These are phyloP conservation scores for Metschnikowia anglica DNA, from an alignment of 805 yeast species.

Conservation along the genomic window DNA sequence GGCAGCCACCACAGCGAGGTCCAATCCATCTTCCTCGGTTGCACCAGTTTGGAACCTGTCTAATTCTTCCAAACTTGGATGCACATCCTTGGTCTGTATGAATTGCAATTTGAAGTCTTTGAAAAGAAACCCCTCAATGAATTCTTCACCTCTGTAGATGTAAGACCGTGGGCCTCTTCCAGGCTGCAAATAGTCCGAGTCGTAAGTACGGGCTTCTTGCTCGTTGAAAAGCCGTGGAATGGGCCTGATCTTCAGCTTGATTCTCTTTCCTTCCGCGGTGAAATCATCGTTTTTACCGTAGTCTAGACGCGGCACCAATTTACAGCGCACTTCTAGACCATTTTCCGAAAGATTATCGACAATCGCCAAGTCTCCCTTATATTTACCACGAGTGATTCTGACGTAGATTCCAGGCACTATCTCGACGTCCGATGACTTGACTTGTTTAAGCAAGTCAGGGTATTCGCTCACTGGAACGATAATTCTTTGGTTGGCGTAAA, in stretches of 20 bases:
- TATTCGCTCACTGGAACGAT: slow-evolving; percentile 94
- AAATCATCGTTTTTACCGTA: slow-evolving; percentile 67
- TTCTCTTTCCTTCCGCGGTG: slow-evolving; percentile 45
- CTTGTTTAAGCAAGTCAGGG: slow-evolving; percentile 88
- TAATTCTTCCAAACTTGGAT: slow-evolving; percentile 85
- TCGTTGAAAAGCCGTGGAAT: slow-evolving; percentile 85
- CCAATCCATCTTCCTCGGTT: slow-evolving; percentile 79
- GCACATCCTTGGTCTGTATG: slow-evolving; percentile 76
- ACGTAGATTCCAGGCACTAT: slow-evolving; percentile 91
- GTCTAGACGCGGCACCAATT: slow-evolving; percentile 89
- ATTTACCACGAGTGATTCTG: slow-evolving; percentile 84
- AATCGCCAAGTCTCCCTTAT: slow-evolving; percentile 88
- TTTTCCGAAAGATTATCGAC: slow-evolving; percentile 92
- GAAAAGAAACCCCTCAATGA: slow-evolving; percentile 80
- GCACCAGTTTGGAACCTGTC: slow-evolving; percentile 74
- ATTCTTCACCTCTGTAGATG: slow-evolving; percentile 83
- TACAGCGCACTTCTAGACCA: slow-evolving; percentile 92
- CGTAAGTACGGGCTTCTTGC: slow-evolving; percentile 83
- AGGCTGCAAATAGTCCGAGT: slow-evolving; percentile 67
- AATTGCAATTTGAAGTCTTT: slow-evolving; percentile 84
- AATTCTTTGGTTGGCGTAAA: slow-evolving; percentile 69
- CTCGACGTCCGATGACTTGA: slow-evolving; percentile 82
- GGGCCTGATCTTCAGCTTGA: slow-evolving; percentile 68
- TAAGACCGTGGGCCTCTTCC: slow-evolving; percentile 61
- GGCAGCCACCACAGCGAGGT: slow-evolving; percentile 81